These are phyloP conservation scores for Meyerozyma athensensis DNA, from an alignment of 1,139 yeast species.

Conservation along the genomic window DNA sequence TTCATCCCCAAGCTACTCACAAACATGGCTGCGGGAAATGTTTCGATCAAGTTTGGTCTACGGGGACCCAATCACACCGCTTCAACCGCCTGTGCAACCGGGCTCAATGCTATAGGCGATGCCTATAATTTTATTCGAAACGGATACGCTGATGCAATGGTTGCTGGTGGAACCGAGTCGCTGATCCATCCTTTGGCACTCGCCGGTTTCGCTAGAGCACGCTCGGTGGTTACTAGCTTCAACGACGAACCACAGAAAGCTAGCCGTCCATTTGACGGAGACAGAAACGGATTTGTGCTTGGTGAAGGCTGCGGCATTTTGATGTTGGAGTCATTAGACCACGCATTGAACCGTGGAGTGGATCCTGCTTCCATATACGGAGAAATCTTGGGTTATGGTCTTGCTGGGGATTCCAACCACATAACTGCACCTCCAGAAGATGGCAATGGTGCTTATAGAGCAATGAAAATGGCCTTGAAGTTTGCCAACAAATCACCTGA, in stretches of 20 bases:
- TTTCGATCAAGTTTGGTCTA: constrained; percentile 71
- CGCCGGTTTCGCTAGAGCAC: constrained; percentile 89
- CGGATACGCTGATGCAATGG: constrained; percentile 80
- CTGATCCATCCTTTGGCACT: constrained; percentile 82
- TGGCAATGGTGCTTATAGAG: constrained; percentile 80
- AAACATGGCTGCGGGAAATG: constrained; percentile 94
- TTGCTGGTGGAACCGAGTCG: constrained; percentile 93
- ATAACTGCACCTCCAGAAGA: constrained; percentile 84
- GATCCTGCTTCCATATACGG: constrained; percentile 60
- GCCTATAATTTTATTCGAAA: constrained; percentile 75
- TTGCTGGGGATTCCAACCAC: constrained; percentile 89
- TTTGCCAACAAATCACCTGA: constrained; percentile 40
- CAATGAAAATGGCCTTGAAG: constrained; percentile 74
- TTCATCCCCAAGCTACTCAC: constrained; percentile 79
- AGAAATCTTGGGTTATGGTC: constrained; percentile 81
- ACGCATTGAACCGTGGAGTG: constrained; percentile 62
- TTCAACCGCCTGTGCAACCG: constrained; percentile 96
- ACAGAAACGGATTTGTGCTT: constrained; percentile 82
- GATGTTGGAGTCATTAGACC: constrained; percentile 70
- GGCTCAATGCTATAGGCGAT: constrained; percentile 90
- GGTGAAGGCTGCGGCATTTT: constrained; percentile 91
- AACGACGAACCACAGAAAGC: constrained; percentile 62
- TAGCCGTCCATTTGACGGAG: constrained; percentile 82
- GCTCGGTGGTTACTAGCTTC: constrained; percentile 64
- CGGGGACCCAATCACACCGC: constrained; percentile 87